A percentile compares a stretch with the other conserved stretches of the same genome.
phyloP scores from a whole-genome alignment of 2,329 filamentous ascomycete species.

The Apiospora rasikravindrae region DNA sequence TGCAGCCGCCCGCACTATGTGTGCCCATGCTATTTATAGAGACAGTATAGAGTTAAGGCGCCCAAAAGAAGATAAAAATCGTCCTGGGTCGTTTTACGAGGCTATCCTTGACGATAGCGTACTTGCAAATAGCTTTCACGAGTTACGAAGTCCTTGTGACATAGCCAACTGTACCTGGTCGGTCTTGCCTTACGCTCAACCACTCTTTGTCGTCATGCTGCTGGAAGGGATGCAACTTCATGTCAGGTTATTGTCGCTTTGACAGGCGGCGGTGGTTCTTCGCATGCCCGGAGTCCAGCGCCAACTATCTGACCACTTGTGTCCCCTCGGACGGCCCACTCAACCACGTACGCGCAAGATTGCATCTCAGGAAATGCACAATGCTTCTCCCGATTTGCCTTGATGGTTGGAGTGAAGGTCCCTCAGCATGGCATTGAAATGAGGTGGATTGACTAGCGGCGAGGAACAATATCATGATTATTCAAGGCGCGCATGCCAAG shows the following conservation, averaged over 20 bases:
- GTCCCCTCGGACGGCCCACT: conserved; percentile 15
- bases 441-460: conserved; percentile 42
- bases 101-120: conserved; percentile 46
- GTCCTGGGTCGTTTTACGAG: conserved; percentile 28
- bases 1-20: background rate
- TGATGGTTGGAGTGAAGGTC: conserved; percentile 39
- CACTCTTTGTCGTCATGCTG: conserved; percentile 28
- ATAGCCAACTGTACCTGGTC: conserved; percentile 42
- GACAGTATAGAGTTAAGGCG: background rate
- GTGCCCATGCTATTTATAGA: background rate
- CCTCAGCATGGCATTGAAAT: conserved; percentile 42
- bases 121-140: conserved; percentile 35
- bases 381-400: conserved; percentile 39
- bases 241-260: conserved; percentile 39
- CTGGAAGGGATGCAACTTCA: conserved; percentile 30
- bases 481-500: conserved; percentile 36
- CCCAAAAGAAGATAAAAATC: background rate
- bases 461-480: conserved; percentile 29
- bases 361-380: conserved; percentile 44
- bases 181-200: conserved; percentile 40
- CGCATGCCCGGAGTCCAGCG: conserved; percentile 37
- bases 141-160: conserved; percentile 36
- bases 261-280: conserved; percentile 27
- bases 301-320: conserved; percentile 33
- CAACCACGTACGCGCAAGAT: conserved; percentile 41